Evolutionary conservation across 2,329 filamentous ascomycete genomes (phyloP), one percentile per base, ranked within the genome.

Genomic region (Pyricularia grisea): DNA sequence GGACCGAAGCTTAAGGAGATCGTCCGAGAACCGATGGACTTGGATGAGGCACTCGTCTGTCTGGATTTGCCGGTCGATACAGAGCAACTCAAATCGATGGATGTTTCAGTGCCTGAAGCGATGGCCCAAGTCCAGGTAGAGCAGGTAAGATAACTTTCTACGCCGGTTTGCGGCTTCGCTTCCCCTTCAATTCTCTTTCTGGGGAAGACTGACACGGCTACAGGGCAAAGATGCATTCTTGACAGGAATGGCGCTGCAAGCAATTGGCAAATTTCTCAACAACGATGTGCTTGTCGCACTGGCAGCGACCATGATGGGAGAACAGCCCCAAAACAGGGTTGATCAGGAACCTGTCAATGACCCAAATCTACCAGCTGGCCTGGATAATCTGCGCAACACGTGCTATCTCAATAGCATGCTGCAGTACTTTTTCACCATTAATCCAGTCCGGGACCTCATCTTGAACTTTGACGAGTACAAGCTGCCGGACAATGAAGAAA

Each of bases 381-480:
- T 98, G 6, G 87, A 89, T 72, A 99, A 98, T 74, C 97, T 98
- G 69, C 94, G 95, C 70, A 99, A 99, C 75, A 99, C 96, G 0
- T 99, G 95, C 78, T 99, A 99, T 75, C 84, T 99, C 68, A 99
- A 99, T 81, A 98, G 94, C 79, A 86, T 99, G 66, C 83, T 99
- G 11, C 95, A 99, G 74, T 98, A 97, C 76, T 91, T 97, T 73
- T 97, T 97, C 77, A 96, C 94, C 0, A 87, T 98, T 69, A 90
- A 89, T 71, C 89, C 92, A 2, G 83, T 98, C 33, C 88, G 94
- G 67, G 86, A 95, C 5, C 86, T 97, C 72, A 89, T 97, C 3
- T 82, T 96, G 70, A 83, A 92, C 67, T 92, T 92, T 72, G 88
- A 94, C 30, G 79, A 88, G 4, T 87, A 90, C 74, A 87, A 90